Evolutionary conservation across 441 rosid species (phyloP), one percentile per base, ranked within the genome.

Genomic region (Erodium moschatum): DNA sequence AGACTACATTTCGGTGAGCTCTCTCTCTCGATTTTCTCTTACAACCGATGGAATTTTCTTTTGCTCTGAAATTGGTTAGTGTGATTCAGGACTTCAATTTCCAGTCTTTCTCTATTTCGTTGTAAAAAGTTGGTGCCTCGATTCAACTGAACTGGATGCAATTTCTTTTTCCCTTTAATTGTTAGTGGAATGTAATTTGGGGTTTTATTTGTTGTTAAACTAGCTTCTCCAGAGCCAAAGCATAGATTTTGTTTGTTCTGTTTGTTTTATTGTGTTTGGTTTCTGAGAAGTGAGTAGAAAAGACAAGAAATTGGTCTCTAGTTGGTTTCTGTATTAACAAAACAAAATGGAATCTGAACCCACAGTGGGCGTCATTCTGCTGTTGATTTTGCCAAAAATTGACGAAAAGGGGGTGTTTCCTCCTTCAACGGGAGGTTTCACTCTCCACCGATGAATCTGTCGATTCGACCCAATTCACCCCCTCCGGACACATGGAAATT

Each of bases 1-100:
- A 31, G 88, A 85, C 56, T 89, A 75, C 72, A 62, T 80, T 74
- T 77, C 78, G 83, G 97, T 88, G 5, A 72, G 78, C 68, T 54
- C 42, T 71, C 46, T 0, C 10, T 15, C 66, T 54, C 61, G 0
- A 3, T 5, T 35, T 35, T 35, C 31, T 29, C 4, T 29, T 29
- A 29, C 31, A 29, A 29, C 1, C 31, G 3, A 29, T 29, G 0
- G 6, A 10, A 38, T 38, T 38, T 0, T 38, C 44, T 40, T 40
- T 40, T 40, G 46, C 46, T 40, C 46, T 40, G 46, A 40, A 40
- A 40, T 40, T 40, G 40, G 40, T 35, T 35, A 6, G 40, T 0
- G 8, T 5, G 40, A 35, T 5, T 5, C 0, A 0, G 0, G 40
- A 35, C 40, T 35, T 35, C 40, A 35, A 24, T 24, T 24, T 24